Evolutionary conservation across 2,329 filamentous ascomycete genomes (phyloP).

Genomic region (Coniella lustricola): DNA sequence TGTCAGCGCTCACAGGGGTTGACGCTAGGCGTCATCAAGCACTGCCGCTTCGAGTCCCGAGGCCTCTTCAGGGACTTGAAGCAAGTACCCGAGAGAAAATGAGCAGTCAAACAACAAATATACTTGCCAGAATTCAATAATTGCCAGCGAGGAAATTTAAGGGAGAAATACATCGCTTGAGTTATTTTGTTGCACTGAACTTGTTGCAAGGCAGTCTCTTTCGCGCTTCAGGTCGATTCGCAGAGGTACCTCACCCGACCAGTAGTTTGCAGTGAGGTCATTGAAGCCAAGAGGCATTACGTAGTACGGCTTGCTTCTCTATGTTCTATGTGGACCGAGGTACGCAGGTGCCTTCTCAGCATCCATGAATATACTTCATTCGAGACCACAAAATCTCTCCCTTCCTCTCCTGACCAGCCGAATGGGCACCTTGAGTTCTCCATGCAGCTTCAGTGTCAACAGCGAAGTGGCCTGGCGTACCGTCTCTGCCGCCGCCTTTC

Average conservation of each 20-base stretch:
- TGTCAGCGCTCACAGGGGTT: too few relatives aligned
- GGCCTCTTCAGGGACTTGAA: background rate
- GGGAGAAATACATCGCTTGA: too few relatives aligned
- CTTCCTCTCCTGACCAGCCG: constrained; percentile 61
- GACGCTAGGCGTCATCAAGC: background rate
- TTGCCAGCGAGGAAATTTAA: too few relatives aligned
- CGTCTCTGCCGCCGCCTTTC: constrained; percentile 43
- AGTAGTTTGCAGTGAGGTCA: background rate
- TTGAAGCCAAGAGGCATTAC: background rate
- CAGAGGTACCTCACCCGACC: too few relatives aligned
- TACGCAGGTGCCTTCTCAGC: background rate
- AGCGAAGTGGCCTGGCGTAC: constrained; percentile 52
- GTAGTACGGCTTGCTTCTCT: background rate
- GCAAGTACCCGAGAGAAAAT: too few relatives aligned
- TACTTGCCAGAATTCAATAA: too few relatives aligned
- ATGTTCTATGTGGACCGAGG: background rate
- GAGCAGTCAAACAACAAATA: too few relatives aligned
- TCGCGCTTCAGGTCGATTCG: too few relatives aligned
- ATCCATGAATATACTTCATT: constrained; percentile 17
- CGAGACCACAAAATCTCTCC: constrained; percentile 57
- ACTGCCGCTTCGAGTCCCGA: background rate
- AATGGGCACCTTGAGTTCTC: constrained; percentile 53
- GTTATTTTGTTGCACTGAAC: too few relatives aligned
- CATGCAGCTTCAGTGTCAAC: constrained; percentile 65
- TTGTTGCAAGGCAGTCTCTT: too few relatives aligned